Evolutionary conservation across 768 basidiomycete genomes (phyloP).

Genomic region (Daedaleopsis nitida): DNA sequence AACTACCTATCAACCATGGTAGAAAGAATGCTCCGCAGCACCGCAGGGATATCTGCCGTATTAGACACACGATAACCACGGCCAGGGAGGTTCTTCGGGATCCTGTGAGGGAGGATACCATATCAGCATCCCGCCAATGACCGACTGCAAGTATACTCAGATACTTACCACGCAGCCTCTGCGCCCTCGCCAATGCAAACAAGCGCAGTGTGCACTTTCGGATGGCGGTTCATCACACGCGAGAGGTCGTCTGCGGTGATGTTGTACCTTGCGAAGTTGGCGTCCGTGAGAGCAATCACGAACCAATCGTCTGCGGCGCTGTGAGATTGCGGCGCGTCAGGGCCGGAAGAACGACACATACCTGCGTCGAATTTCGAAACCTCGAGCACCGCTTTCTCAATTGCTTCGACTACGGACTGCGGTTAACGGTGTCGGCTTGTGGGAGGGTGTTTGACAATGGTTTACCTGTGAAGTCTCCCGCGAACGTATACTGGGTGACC

Average conservation of each 20-base stretch:
- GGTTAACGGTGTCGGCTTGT: constrained; percentile 7
- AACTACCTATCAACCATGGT: constrained; percentile 32
- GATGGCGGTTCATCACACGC: constrained; percentile 56
- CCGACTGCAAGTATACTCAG: neutral
- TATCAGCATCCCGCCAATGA: no score
- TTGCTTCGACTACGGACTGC: constrained; percentile 54
- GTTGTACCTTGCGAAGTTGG: constrained; percentile 64
- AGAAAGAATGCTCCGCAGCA: constrained; percentile 58
- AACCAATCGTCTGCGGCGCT: constrained; percentile 62
- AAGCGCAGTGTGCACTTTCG: constrained; percentile 67
- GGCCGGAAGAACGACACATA: constrained; percentile 24
- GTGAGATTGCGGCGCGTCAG: neutral
- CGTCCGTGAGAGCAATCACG: constrained; percentile 72
- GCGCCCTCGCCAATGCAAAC: constrained; percentile 74
- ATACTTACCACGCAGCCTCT: constrained; percentile 57
- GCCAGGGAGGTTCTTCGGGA: constrained; percentile 61
- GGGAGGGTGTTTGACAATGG: neutral
- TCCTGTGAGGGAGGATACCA: constrained; percentile 40
- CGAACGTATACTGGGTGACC: constrained; percentile 68
- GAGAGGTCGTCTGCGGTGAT: constrained; percentile 62
- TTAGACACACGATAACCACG: constrained; percentile 60
- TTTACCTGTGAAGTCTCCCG: constrained; percentile 64
- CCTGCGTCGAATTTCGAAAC: constrained; percentile 65
- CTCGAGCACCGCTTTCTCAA: constrained; percentile 61
- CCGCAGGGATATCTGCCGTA: constrained; percentile 65